These are phyloP conservation scores for Podaxis sp. DNA, from an alignment of 768 basidiomycete species.

Conservation along the genomic window DNA sequence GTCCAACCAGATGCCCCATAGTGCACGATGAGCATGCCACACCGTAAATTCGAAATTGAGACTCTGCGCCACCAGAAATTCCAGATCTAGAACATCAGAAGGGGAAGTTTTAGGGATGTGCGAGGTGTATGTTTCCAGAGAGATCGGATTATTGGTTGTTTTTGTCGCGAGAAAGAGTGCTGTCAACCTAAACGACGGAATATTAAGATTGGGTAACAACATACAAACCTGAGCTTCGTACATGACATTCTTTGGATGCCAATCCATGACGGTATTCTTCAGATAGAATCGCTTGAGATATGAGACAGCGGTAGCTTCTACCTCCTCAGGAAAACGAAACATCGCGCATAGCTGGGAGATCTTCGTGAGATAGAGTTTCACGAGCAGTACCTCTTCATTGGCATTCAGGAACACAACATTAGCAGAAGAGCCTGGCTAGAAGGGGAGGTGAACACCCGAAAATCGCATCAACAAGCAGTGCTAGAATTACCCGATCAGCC, in stretches of 20 bases:
- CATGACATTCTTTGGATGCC: constrained; percentile 99
- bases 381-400: constrained; percentile 82
- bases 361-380: constrained; percentile 85
- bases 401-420: constrained; percentile 71
- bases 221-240: constrained; percentile 31
- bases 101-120: constrained; percentile 79
- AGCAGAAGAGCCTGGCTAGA: constrained; percentile 67
- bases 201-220: background rate
- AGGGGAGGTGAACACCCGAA: constrained; percentile 16
- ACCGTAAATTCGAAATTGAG: constrained; percentile 91
- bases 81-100: constrained; percentile 86
- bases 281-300: constrained; percentile 97
- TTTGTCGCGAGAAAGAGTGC: constrained; percentile 94
- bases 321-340: constrained; percentile 87
- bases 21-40: constrained; percentile 85
- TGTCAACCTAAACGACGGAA: constrained; percentile 65
- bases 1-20: constrained; percentile 89
- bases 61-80: constrained; percentile 94
- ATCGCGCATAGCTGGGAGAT: constrained; percentile 80
- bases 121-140: constrained; percentile 78
- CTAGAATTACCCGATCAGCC: constrained; percentile 60
- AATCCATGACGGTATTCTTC: constrained; percentile 98
- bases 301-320: constrained; percentile 86
- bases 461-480: background rate
- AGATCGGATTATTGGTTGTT: constrained; percentile 93